Base-by-base conservation (phyloP, 257 asterid genomes). In the Salvia miltiorrhiza region DNA sequence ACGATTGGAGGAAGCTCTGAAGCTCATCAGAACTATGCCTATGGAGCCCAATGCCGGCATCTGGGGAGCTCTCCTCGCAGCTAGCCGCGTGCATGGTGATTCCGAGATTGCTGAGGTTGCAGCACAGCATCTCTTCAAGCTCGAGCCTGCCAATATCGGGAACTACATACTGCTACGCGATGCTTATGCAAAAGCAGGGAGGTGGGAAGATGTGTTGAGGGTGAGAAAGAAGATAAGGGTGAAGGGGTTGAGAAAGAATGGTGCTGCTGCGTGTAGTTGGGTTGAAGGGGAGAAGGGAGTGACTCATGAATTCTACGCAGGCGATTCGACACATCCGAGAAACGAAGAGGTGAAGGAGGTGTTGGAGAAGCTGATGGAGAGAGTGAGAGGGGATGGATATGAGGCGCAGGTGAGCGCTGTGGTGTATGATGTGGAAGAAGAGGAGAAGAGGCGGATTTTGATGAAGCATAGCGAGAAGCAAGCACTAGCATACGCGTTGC, bases 41-140 rank as follows among this genome's bases (percentile, higher is more conserved):
- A 72, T 83, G 71, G 83, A 83, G 60, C 83, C 98, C 58, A 76
- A 76, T 69, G 92, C 89, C 1, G 79, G 91, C 35, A 71, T 88
- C 5, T 90, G 98, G 98, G 97, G 98, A 32, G 96, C 97, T 74
- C 82, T 93, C 53, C 89, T 93, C 3, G 97, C 89, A 55, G 85
- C 93, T 17, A 84, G 93, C 61, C 87, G 95, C 9, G 69, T 73
- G 8, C 77, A 88, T 53, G 76, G 70, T 21, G 82, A 90, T 61
- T 77, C 89, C 8, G 86, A 85, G 58, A 52, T 93, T 69, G 98
- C 96, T n/a, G 92, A 90, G 74, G 76, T 85, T 45, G 94, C 95
- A 17, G 92, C 96, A 0, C 49, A 26, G 14, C 81, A 67, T 69
- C 76, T 93, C 11, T 88, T 86, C 69, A 69, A 84, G 82, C 90